phyloP scores from a whole-genome alignment of 495 filamentous ascomycete genomes.

The Aspergillus asperescens region DNA sequence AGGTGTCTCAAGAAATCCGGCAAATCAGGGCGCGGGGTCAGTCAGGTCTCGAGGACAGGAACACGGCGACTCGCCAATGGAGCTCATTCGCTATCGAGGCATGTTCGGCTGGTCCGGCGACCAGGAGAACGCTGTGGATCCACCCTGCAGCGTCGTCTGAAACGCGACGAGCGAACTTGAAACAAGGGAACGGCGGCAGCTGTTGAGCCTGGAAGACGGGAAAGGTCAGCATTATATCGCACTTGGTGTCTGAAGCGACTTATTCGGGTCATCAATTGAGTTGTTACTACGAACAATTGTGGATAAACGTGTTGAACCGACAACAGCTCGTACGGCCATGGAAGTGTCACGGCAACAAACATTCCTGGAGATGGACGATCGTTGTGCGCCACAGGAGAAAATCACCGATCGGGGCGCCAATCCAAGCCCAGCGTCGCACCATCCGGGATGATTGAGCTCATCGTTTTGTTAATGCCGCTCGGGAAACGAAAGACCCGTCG shows the following conservation, averaged over 20 bases:
- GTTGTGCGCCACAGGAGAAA: slow-evolving; percentile 6
- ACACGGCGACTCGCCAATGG: background rate
- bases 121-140: slow-evolving; percentile 11
- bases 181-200: slow-evolving; percentile 15
- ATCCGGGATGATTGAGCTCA: too few species aligned
- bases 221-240: background rate
- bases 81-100: slow-evolving; percentile 14
- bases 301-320: background rate
- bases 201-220: background rate
- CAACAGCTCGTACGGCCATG: background rate
- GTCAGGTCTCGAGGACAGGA: background rate
- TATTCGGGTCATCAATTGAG: too few species aligned
- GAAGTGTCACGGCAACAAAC: slow-evolving; percentile 6
- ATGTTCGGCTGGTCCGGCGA: slow-evolving; percentile 11
- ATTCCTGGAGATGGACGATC: slow-evolving; percentile 6
- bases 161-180: slow-evolving; percentile 17
- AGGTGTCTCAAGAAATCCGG: background rate
- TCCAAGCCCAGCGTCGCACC: slow-evolving; percentile 8
- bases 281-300: too few species aligned
- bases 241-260: background rate
- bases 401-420: slow-evolving; percentile 14
- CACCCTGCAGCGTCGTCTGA: slow-evolving; percentile 11
- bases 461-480: too few species aligned
- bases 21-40: slow-evolving; percentile 8
- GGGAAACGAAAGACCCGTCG: background rate